Base-by-base conservation (phyloP, 192 early-diverging fungal species). In the Umbelopsis ramanniana region DNA sequence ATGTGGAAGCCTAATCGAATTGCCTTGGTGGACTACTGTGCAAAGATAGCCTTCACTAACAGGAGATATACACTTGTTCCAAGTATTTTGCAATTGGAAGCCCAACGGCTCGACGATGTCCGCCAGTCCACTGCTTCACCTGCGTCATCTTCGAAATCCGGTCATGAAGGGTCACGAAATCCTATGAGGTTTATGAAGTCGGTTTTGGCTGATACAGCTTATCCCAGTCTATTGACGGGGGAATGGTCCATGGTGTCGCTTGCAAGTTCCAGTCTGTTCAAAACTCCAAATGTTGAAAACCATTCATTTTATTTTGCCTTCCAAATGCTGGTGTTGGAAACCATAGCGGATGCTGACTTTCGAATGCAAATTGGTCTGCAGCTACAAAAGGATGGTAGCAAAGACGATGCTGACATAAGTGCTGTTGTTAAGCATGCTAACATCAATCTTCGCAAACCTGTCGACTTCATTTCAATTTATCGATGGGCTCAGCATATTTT, bases 401-500 rank as follows among this genome's bases (percentile, higher is more conserved):
- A 79, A 35, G 40, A 52, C 0, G 47, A 47, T 46, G 73, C 70
- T 21, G 79, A 75, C 24, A 76, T 82, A 22, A 77, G 67, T 40
- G 26, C 68, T 11, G 72, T 82, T 8, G 69, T 82, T 52, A 84
- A 80, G 53, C 72, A 68, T 1, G 23, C 79, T 2, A 54, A 72
- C 14, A 76, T 79, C 19, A 73, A 69, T 0, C 57, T 60, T 17
- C 77, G 77, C 17, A 85, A 85, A 46, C 80, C 81, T 0, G 35
- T 80, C 6, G 81, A 87, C 1, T 84, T 81, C 46, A 74, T 84
- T 70, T 70, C 78, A 14, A 83, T 87, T 22, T 87, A 84, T 74
- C 77, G 85, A 4, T 83, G 79, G 81, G 72, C 74, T 22, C 83
- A 87, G 24, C 85, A 87, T 46, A 70, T 84, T 12, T 37, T 87